Base-by-base conservation (phyloP, 169 alveolate species). In the Plasmodium yoelii region DNA sequence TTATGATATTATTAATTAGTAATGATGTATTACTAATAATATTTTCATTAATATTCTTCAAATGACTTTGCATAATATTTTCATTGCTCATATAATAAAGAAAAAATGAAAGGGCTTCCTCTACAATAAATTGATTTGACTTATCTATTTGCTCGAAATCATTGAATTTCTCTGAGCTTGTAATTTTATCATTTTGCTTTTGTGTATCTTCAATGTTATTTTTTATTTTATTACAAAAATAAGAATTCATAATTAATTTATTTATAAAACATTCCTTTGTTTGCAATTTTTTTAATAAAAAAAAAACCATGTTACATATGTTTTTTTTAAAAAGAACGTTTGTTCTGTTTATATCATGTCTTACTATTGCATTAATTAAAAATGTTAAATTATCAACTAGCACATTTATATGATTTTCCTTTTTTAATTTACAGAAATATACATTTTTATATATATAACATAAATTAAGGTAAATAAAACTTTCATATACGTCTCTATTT, bases 271-370 rank as follows among this genome's bases (percentile, higher is more conserved):
- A 51, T 2, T 49, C 87, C 55, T 86, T 63, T 53, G 10, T 64
- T n/a, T 86, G 56, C 71, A 86, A n/a, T 63, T 34, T 86, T 51
- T 86, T 72, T n/a, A 86, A 72, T 44, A 86, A 13, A 39, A 39
- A 86, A 42, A 86, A 39, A 46, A 70, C 71, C 65, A 86, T 28
- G 63, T 44, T 51, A 18, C 70, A 70, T n/a, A 49, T 28, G 44
- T 86, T 86, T 63, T 63, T 65, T 72, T 22, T 70, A 55, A 67
- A 34, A 18, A 42, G 26, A 0, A 15, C 60, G 18, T 59, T 34
- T 24, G 55, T 39, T 26, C 18, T 34, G 8, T 44, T 47, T 15
- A 24, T 49, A 7, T 60, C 60, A 19, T 53, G 24, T 55, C 39
- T 15, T 53, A 68, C 28, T 5, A 74, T 18, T n/a, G 24, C 42